Base-by-base conservation (phyloP, 805 yeast species). In the Zygosaccharomyces bisporus region DNA sequence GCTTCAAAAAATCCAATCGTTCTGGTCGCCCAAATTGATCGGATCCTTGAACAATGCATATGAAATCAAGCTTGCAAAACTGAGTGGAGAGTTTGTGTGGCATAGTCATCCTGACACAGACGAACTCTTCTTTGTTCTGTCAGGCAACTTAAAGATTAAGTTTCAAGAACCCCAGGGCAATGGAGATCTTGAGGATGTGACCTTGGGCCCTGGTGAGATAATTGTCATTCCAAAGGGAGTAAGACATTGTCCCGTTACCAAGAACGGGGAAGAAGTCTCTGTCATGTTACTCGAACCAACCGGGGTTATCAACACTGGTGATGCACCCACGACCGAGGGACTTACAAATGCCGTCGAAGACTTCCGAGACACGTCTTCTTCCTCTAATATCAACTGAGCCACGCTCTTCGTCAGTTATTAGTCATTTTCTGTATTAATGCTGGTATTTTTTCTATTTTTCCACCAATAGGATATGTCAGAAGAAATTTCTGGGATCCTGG, bases 21-120 rank as follows among this genome's bases (percentile, higher is more conserved):
- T 25, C 30, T 25, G 30, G 30, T 25, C 30, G 13, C 30, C 30
- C n/a, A 25, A 25, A 25, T 25, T 25, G 30, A 25, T 25, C 13
- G 30, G 30, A 25, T 25, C 30, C 30, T 12, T 25, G 13, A 25
- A 25, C 30, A 12, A 25, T 25, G 30, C 8, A 12, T 25, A 25
- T 12, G 30, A 25, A 25, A 25, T 25, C 10, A 25, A 25, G 10
- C 30, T 25, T 25, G 30, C 30, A 6, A 25, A 25, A n/a, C 13
- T 25, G 30, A 6, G n/a, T 12, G 30, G 30, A 25, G 13, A 25
- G 13, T 25, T 25, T 25, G 30, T 25, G 30, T 25, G 30, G 30
- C 30, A 25, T n/a, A 25, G 30, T 25, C 30, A 25, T 25, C 30
- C 30, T 25, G 30, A 25, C 30, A 25, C 30, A 25, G 30, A 25